Conservation (phyloP, 805 yeast genomes). For the Naumovozyma baii region DNA sequence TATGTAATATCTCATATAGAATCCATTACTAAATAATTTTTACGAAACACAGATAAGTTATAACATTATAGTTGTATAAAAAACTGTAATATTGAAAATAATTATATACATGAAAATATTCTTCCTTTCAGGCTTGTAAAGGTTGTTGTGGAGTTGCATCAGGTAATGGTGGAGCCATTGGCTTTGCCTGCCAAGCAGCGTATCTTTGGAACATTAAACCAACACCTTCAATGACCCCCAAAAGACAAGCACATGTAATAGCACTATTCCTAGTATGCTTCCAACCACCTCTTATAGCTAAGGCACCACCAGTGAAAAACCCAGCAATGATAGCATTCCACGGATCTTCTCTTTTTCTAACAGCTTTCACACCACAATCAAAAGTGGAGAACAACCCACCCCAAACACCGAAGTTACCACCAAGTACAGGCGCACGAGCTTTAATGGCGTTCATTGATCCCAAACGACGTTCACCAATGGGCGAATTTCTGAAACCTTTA, state of each 20-base stretch:
- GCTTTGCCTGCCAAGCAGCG: conserved; percentile 74
- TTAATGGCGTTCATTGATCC: conserved; percentile 88
- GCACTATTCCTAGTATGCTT: conserved; percentile 93
- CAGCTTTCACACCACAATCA: conserved; percentile 91
- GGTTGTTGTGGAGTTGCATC: conserved; percentile 31
- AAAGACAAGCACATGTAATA: conserved; percentile 91
- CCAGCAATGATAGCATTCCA: conserved; percentile 98
- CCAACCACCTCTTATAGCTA: conserved; percentile 98
- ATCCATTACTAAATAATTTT: too few species aligned
- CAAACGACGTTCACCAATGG: conserved; percentile 85
- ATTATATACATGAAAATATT: not conserved
- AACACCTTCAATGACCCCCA: conserved; percentile 96
- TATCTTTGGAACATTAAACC: conserved; percentile 91
- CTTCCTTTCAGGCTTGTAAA: conserved; percentile 22
- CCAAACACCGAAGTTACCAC: conserved; percentile 99
- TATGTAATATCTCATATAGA: too few species aligned
- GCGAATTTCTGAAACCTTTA: conserved; percentile 97
- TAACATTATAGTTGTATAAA: not conserved
- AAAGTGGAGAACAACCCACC: conserved; percentile 95
- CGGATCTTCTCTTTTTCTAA: conserved; percentile 96
- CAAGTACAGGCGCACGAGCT: conserved; percentile 96
- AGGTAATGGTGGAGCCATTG: conserved; percentile 52
- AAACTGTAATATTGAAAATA: not conserved
- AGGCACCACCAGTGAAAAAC: conserved; percentile 93
- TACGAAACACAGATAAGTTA: not conserved